phyloP scores from a whole-genome alignment of 805 yeast species.

The Kluyveromyces wickerhamii region DNA sequence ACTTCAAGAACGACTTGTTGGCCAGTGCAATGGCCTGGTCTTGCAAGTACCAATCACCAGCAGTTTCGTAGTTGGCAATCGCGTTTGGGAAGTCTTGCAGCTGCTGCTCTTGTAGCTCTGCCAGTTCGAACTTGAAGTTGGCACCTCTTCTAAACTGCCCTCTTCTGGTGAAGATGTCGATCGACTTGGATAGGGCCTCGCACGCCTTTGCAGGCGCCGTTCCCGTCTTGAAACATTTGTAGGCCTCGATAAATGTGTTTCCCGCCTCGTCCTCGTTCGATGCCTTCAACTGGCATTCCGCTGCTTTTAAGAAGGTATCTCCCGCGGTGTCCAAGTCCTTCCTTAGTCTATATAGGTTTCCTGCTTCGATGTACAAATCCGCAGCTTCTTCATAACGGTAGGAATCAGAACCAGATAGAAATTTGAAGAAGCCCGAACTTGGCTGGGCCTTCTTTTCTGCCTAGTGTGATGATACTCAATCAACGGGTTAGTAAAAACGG shows the following conservation, averaged over 20 bases:
- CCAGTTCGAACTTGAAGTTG: constrained; percentile 85
- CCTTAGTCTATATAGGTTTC: constrained; percentile 73
- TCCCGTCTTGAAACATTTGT: constrained; percentile 70
- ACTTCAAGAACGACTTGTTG: constrained; percentile 78
- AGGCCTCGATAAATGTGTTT: constrained; percentile 82
- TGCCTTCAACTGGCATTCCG: constrained; percentile 65
- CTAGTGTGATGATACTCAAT: constrained; percentile 34
- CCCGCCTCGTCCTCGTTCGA: constrained; percentile 87
- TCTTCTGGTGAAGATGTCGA: constrained; percentile 72
- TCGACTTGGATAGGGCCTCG: constrained; percentile 64
- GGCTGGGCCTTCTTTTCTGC: constrained; percentile 67
- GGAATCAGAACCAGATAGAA: constrained; percentile 56
- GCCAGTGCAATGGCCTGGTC: constrained; percentile 91
- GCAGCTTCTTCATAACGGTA: constrained; percentile 84
- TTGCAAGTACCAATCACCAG: constrained; percentile 92
- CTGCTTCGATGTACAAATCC: constrained; percentile 86
- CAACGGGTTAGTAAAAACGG: not conserved
- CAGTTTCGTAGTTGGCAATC: constrained; percentile 71
- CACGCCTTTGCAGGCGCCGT: constrained; percentile 68
- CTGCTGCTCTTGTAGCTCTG: constrained; percentile 73
- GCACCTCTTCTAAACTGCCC: constrained; percentile 98
- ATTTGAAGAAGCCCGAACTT: constrained; percentile 60
- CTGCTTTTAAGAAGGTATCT: constrained; percentile 75
- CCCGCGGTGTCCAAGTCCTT: constrained; percentile 76
- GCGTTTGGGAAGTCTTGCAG: constrained; percentile 63